Evolutionary conservation across 1,139 yeast species (phyloP), one percentile per base, ranked within the genome.

Genomic region (Entelexis paramagnoliae): DNA sequence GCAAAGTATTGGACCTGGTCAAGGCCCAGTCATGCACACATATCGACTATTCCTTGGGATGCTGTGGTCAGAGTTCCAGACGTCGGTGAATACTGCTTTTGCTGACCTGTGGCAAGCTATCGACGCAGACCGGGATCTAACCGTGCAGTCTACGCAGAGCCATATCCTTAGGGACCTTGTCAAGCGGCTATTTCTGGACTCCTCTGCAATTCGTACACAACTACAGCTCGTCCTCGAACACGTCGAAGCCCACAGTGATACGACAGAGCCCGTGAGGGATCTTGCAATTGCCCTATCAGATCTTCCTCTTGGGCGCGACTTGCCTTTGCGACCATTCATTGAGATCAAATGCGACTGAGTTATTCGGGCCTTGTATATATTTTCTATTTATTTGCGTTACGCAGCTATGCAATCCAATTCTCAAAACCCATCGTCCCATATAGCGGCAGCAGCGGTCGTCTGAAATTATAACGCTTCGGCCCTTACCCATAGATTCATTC

Each of bases 21-120:
- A 22, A 4, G 55, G 53, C 17, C 8, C 42, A 2, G 30, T 22
- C 4, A 24, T 45, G 19, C 52, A 40, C 14, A 38, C 41, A 9
- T 50, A 50, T 42, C 30, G 28, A 2, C 34, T 52, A 16, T 29
- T 52, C 14, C 40, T 47, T 17, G n/a, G 33, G 6, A 24, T 20
- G 17, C 26, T 52, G 16, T 52, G 55, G 55, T 13, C 17, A 5
- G 22, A 50, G 36, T 44, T 32, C 35, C 55, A 52, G 35, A n/a
- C 1, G 13, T 20, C 35, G n/a, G 33, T 50, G 11, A 51, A 52
- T 26, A 35, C 17, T 3, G 50, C 53, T 10, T 32, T 52, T 20
- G 29, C 16, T 19, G 39, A 26, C 20, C 44, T 51, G 4, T n/a
- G 42, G 4, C 9, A 16, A 7, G 40, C 43, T 11, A 38, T 51